A percentile compares a stretch with the other conserved stretches of the same genome.
phyloP scores from a whole-genome alignment of 768 basidiomycete genomes.

The Antrodiella citrinella region DNA sequence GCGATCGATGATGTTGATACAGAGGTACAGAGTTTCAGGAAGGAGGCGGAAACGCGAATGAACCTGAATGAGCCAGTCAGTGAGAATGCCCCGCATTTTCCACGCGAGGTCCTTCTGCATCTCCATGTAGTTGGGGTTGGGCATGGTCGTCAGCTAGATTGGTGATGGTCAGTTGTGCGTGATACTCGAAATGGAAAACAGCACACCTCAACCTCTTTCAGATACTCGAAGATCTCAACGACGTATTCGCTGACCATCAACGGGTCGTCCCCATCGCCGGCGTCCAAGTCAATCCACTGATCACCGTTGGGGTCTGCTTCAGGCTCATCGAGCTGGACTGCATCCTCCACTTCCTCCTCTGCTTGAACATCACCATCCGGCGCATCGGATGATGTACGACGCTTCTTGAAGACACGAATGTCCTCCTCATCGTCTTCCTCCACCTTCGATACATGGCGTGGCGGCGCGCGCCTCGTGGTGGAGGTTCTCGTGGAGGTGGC shows the following conservation, averaged over 20 bases:
- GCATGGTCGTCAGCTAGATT: conserved; percentile 71
- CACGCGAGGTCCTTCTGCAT: conserved; percentile 77
- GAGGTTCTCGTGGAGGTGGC: conserved; percentile 10
- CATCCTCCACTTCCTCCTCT: conserved; percentile 25
- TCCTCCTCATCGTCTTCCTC: conserved; percentile 48
- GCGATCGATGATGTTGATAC: conserved; percentile 72
- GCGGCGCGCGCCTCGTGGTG: conserved; percentile 12
- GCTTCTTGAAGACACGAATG: conserved; percentile 61
- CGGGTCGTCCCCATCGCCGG: conserved; percentile 88
- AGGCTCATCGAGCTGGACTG: conserved; percentile 26
- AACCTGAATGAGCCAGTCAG: conserved; percentile 92
- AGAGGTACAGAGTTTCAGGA: conserved; percentile 88
- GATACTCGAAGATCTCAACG: conserved; percentile 85
- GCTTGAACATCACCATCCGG: conserved; percentile 40
- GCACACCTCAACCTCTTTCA: conserved; percentile 76
- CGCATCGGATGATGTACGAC: conserved; percentile 61
- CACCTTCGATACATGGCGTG: conserved; percentile 17
- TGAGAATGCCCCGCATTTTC: conserved; percentile 83
- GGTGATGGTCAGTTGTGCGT: too few species aligned
- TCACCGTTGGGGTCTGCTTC: conserved; percentile 60
- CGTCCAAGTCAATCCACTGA: conserved; percentile 88
- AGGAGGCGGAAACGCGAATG: conserved; percentile 80
- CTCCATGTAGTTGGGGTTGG: conserved; percentile 80
- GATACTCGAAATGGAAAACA: conserved; percentile 5
- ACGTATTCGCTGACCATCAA: conserved; percentile 98